Evolutionary conservation across 108 stramenopile genomes (phyloP), one percentile per base, ranked within the genome.

Genomic region (Pinguiococcus pyrenoidosus): DNA sequence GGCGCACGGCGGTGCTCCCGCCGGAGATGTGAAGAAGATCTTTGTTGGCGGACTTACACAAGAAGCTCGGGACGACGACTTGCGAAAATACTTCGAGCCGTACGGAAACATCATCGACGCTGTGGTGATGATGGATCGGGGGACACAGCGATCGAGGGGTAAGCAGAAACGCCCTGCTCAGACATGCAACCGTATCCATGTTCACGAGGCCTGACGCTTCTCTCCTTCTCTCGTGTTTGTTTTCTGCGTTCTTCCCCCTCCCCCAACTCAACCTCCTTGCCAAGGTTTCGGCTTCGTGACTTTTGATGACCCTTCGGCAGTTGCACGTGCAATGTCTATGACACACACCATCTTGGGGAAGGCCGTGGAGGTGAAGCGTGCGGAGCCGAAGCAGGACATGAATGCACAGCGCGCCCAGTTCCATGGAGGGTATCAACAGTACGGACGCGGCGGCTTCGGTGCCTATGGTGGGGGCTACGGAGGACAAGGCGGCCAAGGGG

Each of bases 211-310:
- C n/a, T n/a, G n/a, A n/a, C n/a, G n/a, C n/a, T n/a, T n/a, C n/a
- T n/a, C n/a, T n/a, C n/a, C n/a, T n/a, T n/a, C n/a, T n/a, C n/a
- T n/a, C n/a, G n/a, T n/a, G n/a, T n/a, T n/a, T n/a, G n/a, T n/a
- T n/a, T n/a, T n/a, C n/a, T n/a, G n/a, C n/a, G n/a, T n/a, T n/a
- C n/a, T n/a, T n/a, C n/a, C n/a, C n/a, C n/a, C n/a, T n/a, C n/a
- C n/a, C n/a, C n/a, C n/a, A n/a, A n/a, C n/a, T n/a, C n/a, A n/a
- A n/a, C n/a, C n/a, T n/a, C n/a, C n/a, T n/a, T n/a, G n/a, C 29
- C 55, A 62, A 5, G 65, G 65, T 7, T 66, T 66, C n/a, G 65
- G 65, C 44, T 66, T 66, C n/a, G 65, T 66, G 10, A 66, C 65
- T 10, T 66, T 57, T 44, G 48, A 20, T 4, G 37, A 49, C 10